These are phyloP conservation scores for Fusarium sp. DNA, from an alignment of 2,329 filamentous ascomycete species.

Conservation along the genomic window DNA sequence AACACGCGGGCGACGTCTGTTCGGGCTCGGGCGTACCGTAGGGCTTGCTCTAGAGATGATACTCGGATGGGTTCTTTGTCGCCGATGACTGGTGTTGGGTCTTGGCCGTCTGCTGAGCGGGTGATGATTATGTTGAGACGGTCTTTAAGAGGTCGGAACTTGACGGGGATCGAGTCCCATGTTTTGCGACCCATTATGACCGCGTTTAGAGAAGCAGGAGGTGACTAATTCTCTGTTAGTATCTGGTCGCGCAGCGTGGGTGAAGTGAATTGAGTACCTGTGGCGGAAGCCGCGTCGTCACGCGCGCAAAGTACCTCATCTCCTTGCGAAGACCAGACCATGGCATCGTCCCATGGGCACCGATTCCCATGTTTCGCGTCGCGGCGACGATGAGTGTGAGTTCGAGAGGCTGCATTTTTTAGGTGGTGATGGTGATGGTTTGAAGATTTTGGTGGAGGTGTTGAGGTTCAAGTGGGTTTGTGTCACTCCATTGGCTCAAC, in stretches of 20 bases:
- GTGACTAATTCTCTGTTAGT: constrained; percentile 37
- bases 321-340: constrained; percentile 91
- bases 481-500: not conserved
- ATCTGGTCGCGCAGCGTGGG: not conserved
- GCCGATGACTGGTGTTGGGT: constrained; percentile 7
- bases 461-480: constrained; percentile 14
- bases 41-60: constrained; percentile 66
- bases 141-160: constrained; percentile 81
- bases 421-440: constrained; percentile 5
- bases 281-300: constrained; percentile 75
- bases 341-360: constrained; percentile 79
- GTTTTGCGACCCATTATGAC: constrained; percentile 99
- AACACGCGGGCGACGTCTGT: constrained; percentile 71
- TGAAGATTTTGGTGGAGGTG: constrained; percentile 2
- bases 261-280: constrained; percentile 45
- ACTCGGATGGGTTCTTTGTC: constrained; percentile 64
- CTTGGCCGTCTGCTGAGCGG: constrained; percentile 53
- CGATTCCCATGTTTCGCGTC: constrained; percentile 91
- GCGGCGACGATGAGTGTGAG: constrained; percentile 95
- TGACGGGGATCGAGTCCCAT: constrained; percentile 87
- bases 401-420: constrained; percentile 59
- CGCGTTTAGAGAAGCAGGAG: constrained; percentile 66
- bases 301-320: constrained; percentile 94
- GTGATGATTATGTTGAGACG: constrained; percentile 87
- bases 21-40: constrained; percentile 58